A percentile compares a stretch with the other conserved stretches of the same genome.
Conservation (phyloP, 1,284 basidiomycete species). For the Pseudozyma sp. region DNA sequence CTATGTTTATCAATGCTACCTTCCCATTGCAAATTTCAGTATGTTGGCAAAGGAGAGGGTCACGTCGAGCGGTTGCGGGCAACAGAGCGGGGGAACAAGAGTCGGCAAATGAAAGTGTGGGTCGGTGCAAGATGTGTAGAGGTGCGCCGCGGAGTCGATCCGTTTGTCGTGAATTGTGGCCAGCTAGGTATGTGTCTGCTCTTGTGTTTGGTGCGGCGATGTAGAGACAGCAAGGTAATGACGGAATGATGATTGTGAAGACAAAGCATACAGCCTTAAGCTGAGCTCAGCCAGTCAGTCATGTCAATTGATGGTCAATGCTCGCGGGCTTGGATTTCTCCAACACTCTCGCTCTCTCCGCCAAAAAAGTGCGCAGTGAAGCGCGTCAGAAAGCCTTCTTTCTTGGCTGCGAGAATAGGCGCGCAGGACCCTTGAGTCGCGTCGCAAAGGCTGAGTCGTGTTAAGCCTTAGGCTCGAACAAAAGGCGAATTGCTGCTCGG, state of each 20-base stretch:
- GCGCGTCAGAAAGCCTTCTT: background rate
- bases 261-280: background rate
- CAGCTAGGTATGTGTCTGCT: too few species aligned
- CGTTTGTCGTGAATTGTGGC: too few species aligned
- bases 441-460: background rate
- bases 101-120: too few species aligned
- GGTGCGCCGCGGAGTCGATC: too few species aligned
- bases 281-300: background rate
- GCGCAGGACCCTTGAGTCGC: conserved; percentile 3
- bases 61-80: too few species aligned
- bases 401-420: conserved; percentile 1
- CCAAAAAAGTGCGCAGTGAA: conserved; percentile 5
- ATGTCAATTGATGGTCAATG: conserved; percentile 25
- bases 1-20: too few species aligned
- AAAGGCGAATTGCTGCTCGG: background rate
- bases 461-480: background rate
- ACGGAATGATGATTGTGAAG: background rate
- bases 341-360: conserved; percentile 7
- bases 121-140: too few species aligned
- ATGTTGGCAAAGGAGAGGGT: too few species aligned
- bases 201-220: too few species aligned
- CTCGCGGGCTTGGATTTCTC: conserved; percentile 6
- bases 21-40: too few species aligned
- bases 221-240: too few species aligned
- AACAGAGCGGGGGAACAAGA: too few species aligned